A percentile compares a stretch with the other conserved stretches of the same genome.
phyloP scores from a whole-genome alignment of 2,329 filamentous ascomycete genomes.

The Diplodia corticola region DNA sequence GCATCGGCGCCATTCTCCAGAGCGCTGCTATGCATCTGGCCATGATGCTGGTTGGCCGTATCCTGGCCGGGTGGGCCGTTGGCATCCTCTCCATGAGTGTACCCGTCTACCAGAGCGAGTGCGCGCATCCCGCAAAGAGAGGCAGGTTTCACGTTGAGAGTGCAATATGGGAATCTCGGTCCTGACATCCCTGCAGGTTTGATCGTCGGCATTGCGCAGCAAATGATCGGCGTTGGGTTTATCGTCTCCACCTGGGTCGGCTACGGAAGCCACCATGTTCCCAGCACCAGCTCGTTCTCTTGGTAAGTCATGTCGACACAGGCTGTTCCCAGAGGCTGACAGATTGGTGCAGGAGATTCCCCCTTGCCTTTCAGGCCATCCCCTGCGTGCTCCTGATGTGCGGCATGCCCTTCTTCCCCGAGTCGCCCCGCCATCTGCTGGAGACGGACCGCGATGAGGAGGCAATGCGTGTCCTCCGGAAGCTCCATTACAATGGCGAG shows the following conservation, averaged over 20 bases:
- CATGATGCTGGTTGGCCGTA: slow-evolving; percentile 60
- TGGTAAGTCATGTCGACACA: slow-evolving; percentile 27
- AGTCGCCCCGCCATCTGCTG: slow-evolving; percentile 40
- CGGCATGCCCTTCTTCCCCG: slow-evolving; percentile 46
- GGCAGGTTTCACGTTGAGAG: slow-evolving; percentile 37
- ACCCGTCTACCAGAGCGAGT: slow-evolving; percentile 65
- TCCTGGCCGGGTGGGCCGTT: slow-evolving; percentile 61
- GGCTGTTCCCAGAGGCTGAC: neutral
- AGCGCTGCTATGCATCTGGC: slow-evolving; percentile 56
- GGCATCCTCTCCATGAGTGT: slow-evolving; percentile 61
- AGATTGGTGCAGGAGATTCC: slow-evolving; percentile 35
- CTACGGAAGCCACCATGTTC: slow-evolving; percentile 44
- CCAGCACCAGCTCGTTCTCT: slow-evolving; percentile 39
- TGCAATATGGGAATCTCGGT: no score
- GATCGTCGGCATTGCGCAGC: slow-evolving; percentile 58
- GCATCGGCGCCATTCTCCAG: slow-evolving; percentile 61
- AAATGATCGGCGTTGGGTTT: slow-evolving; percentile 60
- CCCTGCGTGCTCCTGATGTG: slow-evolving; percentile 46
- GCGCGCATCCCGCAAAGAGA: slow-evolving; percentile 59
- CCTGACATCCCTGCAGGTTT: slow-evolving; percentile 36
- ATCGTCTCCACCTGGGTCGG: slow-evolving; percentile 57
- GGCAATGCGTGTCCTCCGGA: slow-evolving; percentile 47
- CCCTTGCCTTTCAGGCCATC: slow-evolving; percentile 49
- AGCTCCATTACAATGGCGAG: slow-evolving; percentile 55
- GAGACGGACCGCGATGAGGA: slow-evolving; percentile 58